Evolutionary conservation across 306 rosid genomes (phyloP), one percentile per base, ranked within the genome.

Genomic region (Dryas drummondii): DNA sequence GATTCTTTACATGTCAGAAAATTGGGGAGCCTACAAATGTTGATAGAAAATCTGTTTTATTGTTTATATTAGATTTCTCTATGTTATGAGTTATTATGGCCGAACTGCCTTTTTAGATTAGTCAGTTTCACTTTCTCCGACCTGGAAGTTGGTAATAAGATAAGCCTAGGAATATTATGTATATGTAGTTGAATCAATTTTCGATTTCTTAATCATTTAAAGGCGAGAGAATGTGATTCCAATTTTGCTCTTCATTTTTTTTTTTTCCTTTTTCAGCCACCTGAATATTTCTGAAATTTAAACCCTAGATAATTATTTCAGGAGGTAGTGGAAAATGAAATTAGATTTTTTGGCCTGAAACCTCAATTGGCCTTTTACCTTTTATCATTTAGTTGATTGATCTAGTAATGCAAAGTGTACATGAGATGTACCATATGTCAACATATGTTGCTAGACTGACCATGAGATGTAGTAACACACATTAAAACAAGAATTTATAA

Each of bases 1-100:
- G 47, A 80, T 83, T 84, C 86, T 71, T 79, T 77, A 87, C 89
- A 64, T 81, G 73, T 70, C 68, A 61, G 80, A 76, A 71, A 66
- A 52, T 76, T 76, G 86, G 82, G 80, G 83, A 84, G 73, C 77
- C 66, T 70, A 79, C 72, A 75, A 73, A 62, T 71, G 79, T 68
- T 59, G 47, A 27, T 72, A 55, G 58, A 32, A 73, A 72, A 68
- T 77, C 70, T 62, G 68, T 76, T 68, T 75, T 55, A 59, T 26
- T 80, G 67, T 82, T 79, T 66, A 68, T 68, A 78, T 47, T 71
- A 64, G 80, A 79, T 77, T 66, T 64, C 44, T 84, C 75, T 48
- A 9, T 71, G 52, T n/a, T 41, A 52, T 53, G n/a, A 53, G 61
- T 40, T 40, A 32, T 53, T n/a, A 55, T 55, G 60, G 60, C 60